Evolutionary conservation across 352 stramenopile genomes (phyloP), one percentile per base, ranked within the genome.

Genomic region (Phytophthora pini): DNA sequence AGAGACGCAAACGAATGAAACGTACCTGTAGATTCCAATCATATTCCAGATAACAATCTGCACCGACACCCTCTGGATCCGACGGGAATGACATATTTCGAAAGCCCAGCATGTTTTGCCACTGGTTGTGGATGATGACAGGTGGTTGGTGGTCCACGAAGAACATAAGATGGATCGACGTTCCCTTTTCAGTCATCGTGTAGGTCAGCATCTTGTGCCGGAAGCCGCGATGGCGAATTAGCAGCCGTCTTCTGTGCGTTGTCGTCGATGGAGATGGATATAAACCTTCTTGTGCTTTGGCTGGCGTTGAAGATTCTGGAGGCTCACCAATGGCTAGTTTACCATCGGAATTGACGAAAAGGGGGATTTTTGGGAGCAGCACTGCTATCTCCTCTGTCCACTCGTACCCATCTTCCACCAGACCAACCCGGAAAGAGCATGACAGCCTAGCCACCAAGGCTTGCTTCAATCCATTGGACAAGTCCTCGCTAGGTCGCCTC

Each of bases 171-270:
- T 88, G 71, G 36, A 92, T 81, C 11, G 73, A 79, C 2, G 68
- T 68, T 7, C 65, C 70, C 6, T 74, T 74, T 40, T 80, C 74
- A 24, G 76, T 83, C 43, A 90, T 77, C 0, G 84, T 90, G 47
- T 82, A 88, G n/a, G 87, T 91, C 15, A 93, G 56, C 78, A 93
- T 87, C 32, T 79, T 69, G 50, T 94, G 83, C 10, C 51, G 67
- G 20, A 83, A 83, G 1, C 31, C 52, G n/a, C 46, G 52, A 13
- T 88, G 73, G 2, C 74, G 84, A 40, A 95, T 72, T 2, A 95
- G 51, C n/a, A 89, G 52, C 41, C 84, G 77, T 49, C 85, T 74
- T 51, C 85, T 68, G 9, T 73, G 59, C 0, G 75, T 84, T 9
- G 81, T 67, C 0, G 78, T 84, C 13, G 82, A 80, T 15, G 83